These are phyloP conservation scores for Pseudogymnoascus sp. DNA, from an alignment of 2,329 filamentous ascomycete genomes.

Conservation along the genomic window DNA sequence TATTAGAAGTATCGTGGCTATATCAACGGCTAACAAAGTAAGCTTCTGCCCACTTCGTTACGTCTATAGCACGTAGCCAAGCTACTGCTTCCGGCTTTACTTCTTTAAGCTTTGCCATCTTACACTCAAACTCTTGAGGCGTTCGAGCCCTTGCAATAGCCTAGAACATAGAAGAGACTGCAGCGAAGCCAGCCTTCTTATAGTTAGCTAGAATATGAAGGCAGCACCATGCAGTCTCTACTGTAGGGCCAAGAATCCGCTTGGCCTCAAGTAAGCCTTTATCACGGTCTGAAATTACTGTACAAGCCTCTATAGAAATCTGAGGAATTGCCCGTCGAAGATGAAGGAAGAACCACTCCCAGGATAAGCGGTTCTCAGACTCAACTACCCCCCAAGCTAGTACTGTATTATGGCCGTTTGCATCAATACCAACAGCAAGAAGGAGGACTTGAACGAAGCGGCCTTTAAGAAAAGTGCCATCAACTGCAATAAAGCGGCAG, in stretches of 20 bases:
- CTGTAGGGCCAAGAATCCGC: neutral
- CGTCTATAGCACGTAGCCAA: too few relatives aligned
- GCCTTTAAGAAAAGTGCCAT: slow-evolving; percentile 7
- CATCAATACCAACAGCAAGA: slow-evolving; percentile 15
- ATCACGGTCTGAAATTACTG: neutral
- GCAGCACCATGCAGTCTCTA: neutral
- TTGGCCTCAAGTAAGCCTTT: neutral
- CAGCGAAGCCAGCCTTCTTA: too few relatives aligned
- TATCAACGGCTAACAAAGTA: neutral
- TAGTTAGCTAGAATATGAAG: too few relatives aligned
- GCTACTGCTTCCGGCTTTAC: too few relatives aligned
- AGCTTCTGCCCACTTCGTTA: too few relatives aligned
- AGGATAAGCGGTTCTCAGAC: slow-evolving; percentile 11
- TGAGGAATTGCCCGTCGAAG: slow-evolving; percentile 9
- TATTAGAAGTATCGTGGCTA: neutral
- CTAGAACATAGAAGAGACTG: too few relatives aligned
- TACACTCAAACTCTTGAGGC: too few relatives aligned
- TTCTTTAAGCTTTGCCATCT: too few relatives aligned
- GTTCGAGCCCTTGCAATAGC: too few relatives aligned
- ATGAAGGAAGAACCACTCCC: slow-evolving; percentile 13
- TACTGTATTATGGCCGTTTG: slow-evolving; percentile 12
- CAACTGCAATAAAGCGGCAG: too few relatives aligned
- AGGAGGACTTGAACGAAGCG: slow-evolving; percentile 10
- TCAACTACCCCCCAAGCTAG: slow-evolving; percentile 10
- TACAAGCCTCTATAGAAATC: neutral